Evolutionary conservation across 768 basidiomycete species (phyloP), one percentile per base, ranked within the genome.

Genomic region (Russula abietina): DNA sequence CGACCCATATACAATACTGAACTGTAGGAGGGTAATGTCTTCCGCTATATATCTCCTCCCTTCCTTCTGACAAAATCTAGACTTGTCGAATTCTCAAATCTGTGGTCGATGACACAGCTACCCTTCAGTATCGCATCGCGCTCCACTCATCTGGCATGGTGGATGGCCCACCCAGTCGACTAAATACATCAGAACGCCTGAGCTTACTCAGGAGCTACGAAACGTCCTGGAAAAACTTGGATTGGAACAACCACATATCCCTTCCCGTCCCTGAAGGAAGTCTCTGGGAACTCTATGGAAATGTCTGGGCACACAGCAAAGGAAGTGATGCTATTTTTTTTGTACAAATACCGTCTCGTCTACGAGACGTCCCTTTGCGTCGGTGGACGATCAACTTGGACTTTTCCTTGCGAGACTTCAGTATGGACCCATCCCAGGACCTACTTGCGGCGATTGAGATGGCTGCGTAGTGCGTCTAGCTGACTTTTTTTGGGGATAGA

Each of bases 381-480:
- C 51, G 60, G 39, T 68, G 67, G 67, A 59, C 50, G 2, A 33
- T 68, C 43, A 48, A 8, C 8, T 36, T 67, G 11, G 38, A 60
- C 52, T 57, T 56, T 55, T 8, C 24, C 14, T 1, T 57, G 33
- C 61, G 65, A 30, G 67, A 68, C 55, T 68, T 66, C 49, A 19
- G 65, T 41, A 62, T 68, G 17, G 67, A 68, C 33, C 61, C 67
- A 14, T 63, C 61, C 41, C 67, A 68, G 51, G 65, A 68, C 36
- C 51, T 67, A 11, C 55, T 68, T 12, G 61, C 64, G 17, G 41
- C 62, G 2, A n/a, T 68, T 41, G 66, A 66, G 49, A 45, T 9
- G 19, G 1, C 75, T 24, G 59, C 65, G 32, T 50, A 55, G 59
- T 72, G 67, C 80, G 66, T 67, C 75, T 69, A 2, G 30, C 54